Evolutionary conservation across 2,329 filamentous ascomycete genomes (phyloP), one percentile per base, ranked within the genome.

Genomic region (Aureobasidium sp.): DNA sequence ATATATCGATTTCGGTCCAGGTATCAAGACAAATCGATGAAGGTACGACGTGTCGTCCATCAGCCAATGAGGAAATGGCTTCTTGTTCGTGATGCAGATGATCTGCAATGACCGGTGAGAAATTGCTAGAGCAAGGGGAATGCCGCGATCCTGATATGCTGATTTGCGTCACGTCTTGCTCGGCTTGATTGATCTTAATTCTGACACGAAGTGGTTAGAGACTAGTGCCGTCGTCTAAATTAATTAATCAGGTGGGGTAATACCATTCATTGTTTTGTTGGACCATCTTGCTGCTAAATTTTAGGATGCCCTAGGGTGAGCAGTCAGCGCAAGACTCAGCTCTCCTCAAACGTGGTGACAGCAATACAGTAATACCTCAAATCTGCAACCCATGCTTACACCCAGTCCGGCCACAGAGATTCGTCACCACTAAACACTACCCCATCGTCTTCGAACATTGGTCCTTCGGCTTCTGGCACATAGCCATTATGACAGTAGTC

Each of bases 391-490:
- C 21, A 44, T 8, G 10, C 21, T 48, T 16, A 58, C 13, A 58
- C 42, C 55, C 57, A 59, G 5, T 50, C 57, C 2, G 57, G 57
- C 57, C 57, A 59, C 57, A 59, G 50, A 25, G 32, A 42, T 21
- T 47, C 45, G 4, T 50, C 34, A 8, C 34, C 34, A 8, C n/a
- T 16, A 10, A 59, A 50, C 32, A 15, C 34, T 11, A 3, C 11
- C 8, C 55, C 45, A 1, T 49, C 25, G 11, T 59, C 30, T 16
- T 42, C 44, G 13, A 59, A 59, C 55, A 59, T 61, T 21, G 53
- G 47, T 11, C 62, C 62, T n/a, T 63, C 62, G n/a, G 55, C 53
- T 32, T 62, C 53, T 4, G 53, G 57, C 10, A 63, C 36, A 49
- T 63, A 63, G 9, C 62, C 62, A 41, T 55, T 54, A 15, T 54